phyloP scores from a whole-genome alignment of 2,329 filamentous ascomycete genomes.

The Nigrograna mackinnonii region DNA sequence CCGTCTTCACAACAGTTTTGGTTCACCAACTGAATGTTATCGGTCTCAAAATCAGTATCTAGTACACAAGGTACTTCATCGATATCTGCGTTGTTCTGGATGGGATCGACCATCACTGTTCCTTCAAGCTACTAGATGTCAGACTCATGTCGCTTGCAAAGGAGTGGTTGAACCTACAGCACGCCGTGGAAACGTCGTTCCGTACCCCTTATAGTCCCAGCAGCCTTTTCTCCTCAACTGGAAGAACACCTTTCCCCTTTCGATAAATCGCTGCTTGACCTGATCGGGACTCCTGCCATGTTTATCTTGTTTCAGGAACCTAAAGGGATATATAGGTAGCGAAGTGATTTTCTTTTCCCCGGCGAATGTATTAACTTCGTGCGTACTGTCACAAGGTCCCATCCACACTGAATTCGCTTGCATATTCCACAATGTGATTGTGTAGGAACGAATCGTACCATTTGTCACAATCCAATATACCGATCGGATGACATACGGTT shows the following conservation, averaged over 20 bases:
- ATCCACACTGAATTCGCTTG: constrained; percentile 8
- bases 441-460: constrained; percentile 2
- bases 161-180: no score
- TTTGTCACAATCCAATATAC: constrained; percentile 4
- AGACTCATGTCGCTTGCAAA: no score
- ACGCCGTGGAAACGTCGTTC: no score
- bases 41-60: no score
- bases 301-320: constrained; percentile 11
- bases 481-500: constrained; percentile 10
- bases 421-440: constrained; percentile 11
- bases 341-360: constrained; percentile 14
- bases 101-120: no score
- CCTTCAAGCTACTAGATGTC: no score
- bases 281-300: constrained; percentile 4
- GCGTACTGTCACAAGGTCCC: constrained; percentile 3
- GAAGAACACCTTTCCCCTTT: constrained; percentile 14
- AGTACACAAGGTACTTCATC: no score
- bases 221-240: no score
- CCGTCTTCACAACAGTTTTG: no score
- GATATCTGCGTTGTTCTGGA: no score
- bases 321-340: constrained; percentile 12
- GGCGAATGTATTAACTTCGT: constrained; percentile 9
- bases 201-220: no score
- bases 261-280: constrained; percentile 9
- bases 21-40: no score